Base-by-base conservation (phyloP, 306 rosid species). In the Canavalia ensiformis region DNA sequence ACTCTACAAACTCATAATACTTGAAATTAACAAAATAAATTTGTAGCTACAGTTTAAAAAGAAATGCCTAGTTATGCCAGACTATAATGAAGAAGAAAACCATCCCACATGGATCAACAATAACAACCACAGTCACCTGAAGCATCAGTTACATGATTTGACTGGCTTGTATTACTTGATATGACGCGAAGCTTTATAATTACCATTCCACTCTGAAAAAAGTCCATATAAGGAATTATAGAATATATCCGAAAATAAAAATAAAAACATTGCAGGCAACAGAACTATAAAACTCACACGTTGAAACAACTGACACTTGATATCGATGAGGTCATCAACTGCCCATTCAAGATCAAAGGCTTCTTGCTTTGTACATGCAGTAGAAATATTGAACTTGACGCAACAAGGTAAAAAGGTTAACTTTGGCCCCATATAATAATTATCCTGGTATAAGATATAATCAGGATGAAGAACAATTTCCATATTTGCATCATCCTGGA, bases 381-480 rank as follows among this genome's bases (percentile, higher is more conserved):
- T 51, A 80, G 83, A 88, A 83, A 86, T 81, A 87, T 86, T 84
- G 72, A 95, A 80, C 91, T 91, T 89, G 86, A 95, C 81, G 81
- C 81, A 80, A 81, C 57, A 64, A 79, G 56, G 83, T 69, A 95
- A 92, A 86, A 95, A 95, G 7, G 88, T 90, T 62, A 95, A 73
- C 85, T 28, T 76, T 47, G 94, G 82, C 44, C 86, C 90, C 45
- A 80, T 75, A 79, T 86, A 91, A 86, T 91, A 88, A 78, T 81
- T 87, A 86, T 90, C 95, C 82, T 86, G 89, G 84, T 88, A 95
- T 76, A 83, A 58, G 84, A 92, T 75, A 86, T 88, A 95, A 84
- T 95, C 98, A 5, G 98, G 97, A 88, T 69, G 82, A 59, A 95
- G 97, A 75, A 95, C 88, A 75, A 95, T 91, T 66, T 87, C 91